Base-by-base conservation (phyloP, 2,329 filamentous ascomycete genomes). In the Paramyrothecium sp. region DNA sequence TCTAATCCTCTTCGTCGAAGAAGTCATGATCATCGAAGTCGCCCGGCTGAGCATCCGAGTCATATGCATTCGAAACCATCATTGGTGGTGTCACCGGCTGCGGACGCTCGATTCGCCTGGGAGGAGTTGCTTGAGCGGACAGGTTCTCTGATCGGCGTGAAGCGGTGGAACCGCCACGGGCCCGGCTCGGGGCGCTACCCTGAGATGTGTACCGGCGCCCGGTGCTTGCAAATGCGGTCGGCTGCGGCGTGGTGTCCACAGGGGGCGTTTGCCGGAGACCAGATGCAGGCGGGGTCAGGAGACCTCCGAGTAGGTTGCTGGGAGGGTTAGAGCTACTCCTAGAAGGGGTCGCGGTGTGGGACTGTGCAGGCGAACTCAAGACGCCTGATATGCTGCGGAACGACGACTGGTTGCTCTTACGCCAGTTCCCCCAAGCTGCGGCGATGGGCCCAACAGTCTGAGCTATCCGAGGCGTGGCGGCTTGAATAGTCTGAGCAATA, bases 361-460 rank as follows among this genome's bases (percentile, higher is more conserved):
- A 69, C 11, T 69, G 60, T 1, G 73, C 73, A 16, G 81, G 77
- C 7, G 81, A 78, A 53, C 74, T 75, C 41, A 79, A 65, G 23
- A 73, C 75, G 12, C 79, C 74, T 54, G 85, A 78, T 48, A 86
- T 66, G 67, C 78, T 76, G 55, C 72, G 71, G 61, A 81, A 78
- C 17, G 76, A 75, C 7, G 75, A 75, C 56, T 85, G 83, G 65
- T 80, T 82, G 17, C 83, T 85, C 70, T 89, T 94, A 54, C 93
- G 88, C 94, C 94, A 97, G 73, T 89, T 97, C 51, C 92, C 93
- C 86, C 93, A 96, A n/a, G 92, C 94, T n/a, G 92, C 92, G n/a
- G 92, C 84, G 41, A 88, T 72, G 22, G 85, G 86, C 1, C 85
- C 91, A 22, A 97, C 89, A 3, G 89, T 89, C 69, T 96, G 89